Evolutionary conservation across 2,329 filamentous ascomycete species (phyloP).

Genomic region (Penicillium hordei): DNA sequence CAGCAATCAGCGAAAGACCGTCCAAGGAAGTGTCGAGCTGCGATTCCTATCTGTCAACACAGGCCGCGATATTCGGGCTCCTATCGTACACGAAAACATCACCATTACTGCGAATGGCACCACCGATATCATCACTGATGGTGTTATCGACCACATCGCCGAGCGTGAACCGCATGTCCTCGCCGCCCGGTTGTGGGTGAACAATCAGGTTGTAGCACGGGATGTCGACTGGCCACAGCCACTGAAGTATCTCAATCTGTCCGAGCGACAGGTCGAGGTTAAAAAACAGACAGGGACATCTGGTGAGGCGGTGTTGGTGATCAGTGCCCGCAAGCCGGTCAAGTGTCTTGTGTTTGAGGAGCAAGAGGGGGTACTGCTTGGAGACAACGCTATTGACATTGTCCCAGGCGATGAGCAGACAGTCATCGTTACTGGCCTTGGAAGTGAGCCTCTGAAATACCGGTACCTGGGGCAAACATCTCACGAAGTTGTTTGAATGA

Average conservation of each 20-base stretch:
- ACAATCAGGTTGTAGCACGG: constrained; percentile 52
- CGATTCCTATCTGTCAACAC: constrained; percentile 56
- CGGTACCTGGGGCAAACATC: constrained; percentile 30
- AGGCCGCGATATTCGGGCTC: constrained; percentile 55
- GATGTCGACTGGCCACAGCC: constrained; percentile 63
- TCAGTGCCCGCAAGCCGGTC: constrained; percentile 54
- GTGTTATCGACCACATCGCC: constrained; percentile 51
- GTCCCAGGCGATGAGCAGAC: constrained; percentile 59
- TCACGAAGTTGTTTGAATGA: constrained; percentile 9
- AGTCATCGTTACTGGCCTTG: constrained; percentile 29
- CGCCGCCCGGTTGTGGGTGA: constrained; percentile 54
- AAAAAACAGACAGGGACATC: constrained; percentile 36
- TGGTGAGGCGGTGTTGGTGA: constrained; percentile 35
- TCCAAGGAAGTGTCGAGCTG: constrained; percentile 40
- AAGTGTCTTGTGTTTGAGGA: constrained; percentile 64
- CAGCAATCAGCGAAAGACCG: constrained; percentile 45
- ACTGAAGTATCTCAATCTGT: constrained; percentile 58
- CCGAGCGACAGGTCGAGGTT: constrained; percentile 52
- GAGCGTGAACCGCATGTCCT: constrained; percentile 57
- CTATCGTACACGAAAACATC: constrained; percentile 50
- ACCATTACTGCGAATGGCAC: constrained; percentile 55
- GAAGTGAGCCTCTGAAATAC: constrained; percentile 24
- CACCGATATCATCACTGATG: constrained; percentile 51
- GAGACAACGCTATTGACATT: constrained; percentile 59
- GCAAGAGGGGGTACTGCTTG: constrained; percentile 53